phyloP scores from a whole-genome alignment of 1,284 basidiomycete species.

The Sphagnurus paluster region DNA sequence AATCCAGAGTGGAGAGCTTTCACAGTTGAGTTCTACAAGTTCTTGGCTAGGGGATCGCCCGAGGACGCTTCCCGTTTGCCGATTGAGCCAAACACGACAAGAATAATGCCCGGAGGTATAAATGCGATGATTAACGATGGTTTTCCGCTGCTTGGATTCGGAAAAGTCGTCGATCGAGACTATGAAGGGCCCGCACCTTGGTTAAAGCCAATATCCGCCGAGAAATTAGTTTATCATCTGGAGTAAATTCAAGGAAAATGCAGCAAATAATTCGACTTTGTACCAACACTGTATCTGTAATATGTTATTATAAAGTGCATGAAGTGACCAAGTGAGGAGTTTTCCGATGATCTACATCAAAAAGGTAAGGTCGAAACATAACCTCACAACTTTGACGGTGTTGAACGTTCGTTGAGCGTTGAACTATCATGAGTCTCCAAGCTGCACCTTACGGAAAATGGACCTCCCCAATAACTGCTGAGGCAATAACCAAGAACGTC shows the following conservation, averaged over 20 bases:
- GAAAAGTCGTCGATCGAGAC: slow-evolving; percentile 27
- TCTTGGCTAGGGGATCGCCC: slow-evolving; percentile 21
- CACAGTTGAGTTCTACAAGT: slow-evolving; percentile 29
- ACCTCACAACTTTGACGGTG: no score
- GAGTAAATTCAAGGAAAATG: no score
- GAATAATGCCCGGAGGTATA: slow-evolving; percentile 30
- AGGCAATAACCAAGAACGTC: slow-evolving; percentile 54
- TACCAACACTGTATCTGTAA: no score
- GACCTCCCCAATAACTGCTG: slow-evolving; percentile 57
- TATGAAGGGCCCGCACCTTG: slow-evolving; percentile 17
- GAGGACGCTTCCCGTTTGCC: slow-evolving; percentile 21
- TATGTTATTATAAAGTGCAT: no score
- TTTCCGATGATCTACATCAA: no score
- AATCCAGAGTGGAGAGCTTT: slow-evolving; percentile 25
- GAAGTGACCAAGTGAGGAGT: no score
- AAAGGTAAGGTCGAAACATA: no score
- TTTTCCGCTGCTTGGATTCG: slow-evolving; percentile 27
- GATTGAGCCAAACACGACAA: slow-evolving; percentile 23
- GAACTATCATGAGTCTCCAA: slow-evolving; percentile 6
- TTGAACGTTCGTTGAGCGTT: no score
- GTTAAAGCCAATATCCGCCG: slow-evolving; percentile 32
- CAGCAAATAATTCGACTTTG: no score
- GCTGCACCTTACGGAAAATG: slow-evolving; percentile 59
- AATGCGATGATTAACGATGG: slow-evolving; percentile 23
- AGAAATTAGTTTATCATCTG: slow-evolving; percentile 30